Base-by-base conservation (phyloP, 2,329 filamentous ascomycete genomes). In the Talaromyces verruculosus region DNA sequence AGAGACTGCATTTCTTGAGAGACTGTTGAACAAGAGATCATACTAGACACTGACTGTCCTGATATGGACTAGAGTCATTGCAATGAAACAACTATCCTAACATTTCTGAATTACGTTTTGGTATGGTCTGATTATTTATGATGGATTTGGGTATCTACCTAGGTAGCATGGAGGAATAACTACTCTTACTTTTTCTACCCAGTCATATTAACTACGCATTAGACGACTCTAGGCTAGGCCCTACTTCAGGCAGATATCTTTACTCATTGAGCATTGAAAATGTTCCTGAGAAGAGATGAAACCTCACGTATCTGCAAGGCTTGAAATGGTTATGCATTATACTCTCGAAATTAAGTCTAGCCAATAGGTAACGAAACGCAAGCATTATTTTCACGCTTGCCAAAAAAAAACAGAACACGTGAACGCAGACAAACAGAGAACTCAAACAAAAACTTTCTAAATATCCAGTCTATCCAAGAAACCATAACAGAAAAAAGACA, bases 401-500 rank as follows among this genome's bases (percentile, higher is more conserved):
- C 17, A 19, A n/a, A 53, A 51, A 51, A 17, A 2, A 28, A 1
- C 3, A 0, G 19, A 8, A 30, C 6, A 22, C 6, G 7, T 11
- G 19, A n/a, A 33, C 15, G 17, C 25, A 33, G 3, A 49, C 28
- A 33, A 8, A 8, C 3, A 25, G 25, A 25, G n/a, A 17, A 30
- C 5, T 7, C 15, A 53, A 13, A 49, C 19, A 47, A 13, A 47
- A 10, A 25, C 45, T 25, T 25, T 53, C 49, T 33, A 33, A 53
- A 33, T 53, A 53, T 53, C 49, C 49, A 33, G 28, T 53, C 49
- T 53, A 53, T 53, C 49, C 28, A 53, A 53, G 19, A n/a, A 33
- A 2, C 22, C 47, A 51, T 28, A 30, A 25, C 13, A 39, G 7
- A 39, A 57, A 19, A 22, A 6, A 30, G 30, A 57, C 22, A 51